Evolutionary conservation across 768 basidiomycete genomes (phyloP).

Genomic region (Daedalea quercina): DNA sequence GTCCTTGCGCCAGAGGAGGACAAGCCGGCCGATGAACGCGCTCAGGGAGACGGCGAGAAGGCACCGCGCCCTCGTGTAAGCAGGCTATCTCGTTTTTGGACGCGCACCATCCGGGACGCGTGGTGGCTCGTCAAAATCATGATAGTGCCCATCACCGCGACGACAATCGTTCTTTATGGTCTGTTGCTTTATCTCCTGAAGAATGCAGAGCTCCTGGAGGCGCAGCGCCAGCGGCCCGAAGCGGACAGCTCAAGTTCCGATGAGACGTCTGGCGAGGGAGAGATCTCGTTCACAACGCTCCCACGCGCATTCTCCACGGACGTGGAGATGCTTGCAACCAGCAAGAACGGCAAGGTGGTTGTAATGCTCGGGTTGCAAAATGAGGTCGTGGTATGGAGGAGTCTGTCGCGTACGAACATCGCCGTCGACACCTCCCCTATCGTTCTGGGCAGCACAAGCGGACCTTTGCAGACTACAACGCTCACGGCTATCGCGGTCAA

Average conservation of each 20-base stretch:
- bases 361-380: constrained; percentile 75
- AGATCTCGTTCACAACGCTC: constrained; percentile 58
- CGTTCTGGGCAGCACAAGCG: constrained; percentile 41
- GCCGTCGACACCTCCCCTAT: constrained; percentile 46
- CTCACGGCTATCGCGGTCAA: constrained; percentile 62
- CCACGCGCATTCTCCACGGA: constrained; percentile 81
- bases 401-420: constrained; percentile 33
- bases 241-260: constrained; percentile 27
- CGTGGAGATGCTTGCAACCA: constrained; percentile 72
- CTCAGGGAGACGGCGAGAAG: constrained; percentile 12
- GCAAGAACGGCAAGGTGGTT: constrained; percentile 56
- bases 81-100: constrained; percentile 32
- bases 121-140: constrained; percentile 81
- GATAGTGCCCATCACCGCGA: constrained; percentile 75
- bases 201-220: constrained; percentile 85
- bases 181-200: constrained; percentile 84
- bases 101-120: constrained; percentile 46
- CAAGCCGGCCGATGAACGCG: constrained; percentile 5
- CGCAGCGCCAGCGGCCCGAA: constrained; percentile 62
- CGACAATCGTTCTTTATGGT: constrained; percentile 66
- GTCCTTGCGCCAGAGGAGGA: constrained; percentile 44
- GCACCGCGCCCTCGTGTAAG: constrained; percentile 10
- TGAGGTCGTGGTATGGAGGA: constrained; percentile 67
- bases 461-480: constrained; percentile 40
- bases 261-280: constrained; percentile 31